A percentile compares a stretch with the other conserved stretches of the same genome.
Conservation (phyloP, 306 rosid species). For the Cyclanthera cordifolia region DNA sequence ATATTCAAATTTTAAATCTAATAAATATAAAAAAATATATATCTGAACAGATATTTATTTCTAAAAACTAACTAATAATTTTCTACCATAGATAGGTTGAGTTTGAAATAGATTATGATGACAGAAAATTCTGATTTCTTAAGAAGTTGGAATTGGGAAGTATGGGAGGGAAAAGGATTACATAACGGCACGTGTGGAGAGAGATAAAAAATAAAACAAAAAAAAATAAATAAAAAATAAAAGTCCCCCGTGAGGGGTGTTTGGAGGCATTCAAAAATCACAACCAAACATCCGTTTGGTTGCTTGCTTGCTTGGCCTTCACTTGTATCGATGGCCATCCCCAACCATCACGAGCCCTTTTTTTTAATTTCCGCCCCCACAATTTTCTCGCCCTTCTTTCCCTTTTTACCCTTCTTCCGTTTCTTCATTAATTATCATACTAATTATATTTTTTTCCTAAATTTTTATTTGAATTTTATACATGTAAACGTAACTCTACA, state of each 20-base stretch:
- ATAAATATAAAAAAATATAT: too few species aligned
- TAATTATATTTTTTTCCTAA: too few species aligned
- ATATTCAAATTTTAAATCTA: too few species aligned
- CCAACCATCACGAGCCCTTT: slow-evolving; percentile 51
- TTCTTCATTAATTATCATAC: too few species aligned
- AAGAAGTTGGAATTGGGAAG: slow-evolving; percentile 2
- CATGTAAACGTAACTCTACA: too few species aligned
- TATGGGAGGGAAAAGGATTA: slow-evolving; percentile 20
- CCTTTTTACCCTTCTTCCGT: too few species aligned
- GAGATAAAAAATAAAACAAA: background rate
- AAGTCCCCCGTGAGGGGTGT: slow-evolving; percentile 96
- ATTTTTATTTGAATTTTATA: too few species aligned
- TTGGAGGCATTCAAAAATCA: slow-evolving; percentile 83
- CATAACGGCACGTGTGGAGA: slow-evolving; percentile 68
- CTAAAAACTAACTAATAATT: too few species aligned
- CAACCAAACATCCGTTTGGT: slow-evolving; percentile 45
- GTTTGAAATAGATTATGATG: too few species aligned
- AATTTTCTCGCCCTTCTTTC: background rate
- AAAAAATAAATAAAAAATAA: too few species aligned
- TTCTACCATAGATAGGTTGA: too few species aligned
- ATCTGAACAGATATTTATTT: too few species aligned
- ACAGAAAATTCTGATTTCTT: background rate
- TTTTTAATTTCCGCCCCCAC: slow-evolving; percentile 1
- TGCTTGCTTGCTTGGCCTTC: slow-evolving; percentile 40
- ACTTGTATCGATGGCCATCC: slow-evolving; percentile 67